phyloP scores from a whole-genome alignment of 2,329 filamentous ascomycete species.

The Zymoseptoria pseudotritici region DNA sequence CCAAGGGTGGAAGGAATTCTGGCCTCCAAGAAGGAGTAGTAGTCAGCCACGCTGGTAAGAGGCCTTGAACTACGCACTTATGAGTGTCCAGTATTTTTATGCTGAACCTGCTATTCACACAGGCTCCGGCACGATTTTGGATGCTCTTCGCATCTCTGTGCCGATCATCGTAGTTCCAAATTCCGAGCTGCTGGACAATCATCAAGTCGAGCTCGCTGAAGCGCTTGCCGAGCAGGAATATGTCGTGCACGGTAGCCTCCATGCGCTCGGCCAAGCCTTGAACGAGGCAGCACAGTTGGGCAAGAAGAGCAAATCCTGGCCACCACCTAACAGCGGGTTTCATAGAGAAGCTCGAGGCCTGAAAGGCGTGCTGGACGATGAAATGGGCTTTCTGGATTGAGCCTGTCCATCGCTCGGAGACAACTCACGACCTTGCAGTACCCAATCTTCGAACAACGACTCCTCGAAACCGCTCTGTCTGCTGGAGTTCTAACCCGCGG shows the following conservation, averaged over 20 bases:
- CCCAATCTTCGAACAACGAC: background rate
- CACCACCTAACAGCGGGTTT: constrained; percentile 41
- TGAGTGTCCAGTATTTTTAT: background rate
- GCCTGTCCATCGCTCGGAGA: background rate
- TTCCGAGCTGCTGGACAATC: constrained; percentile 71
- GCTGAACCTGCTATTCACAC: background rate
- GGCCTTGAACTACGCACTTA: background rate
- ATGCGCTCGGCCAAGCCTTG: constrained; percentile 46
- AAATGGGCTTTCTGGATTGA: constrained; percentile 50
- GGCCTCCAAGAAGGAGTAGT: constrained; percentile 57
- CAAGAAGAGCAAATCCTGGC: constrained; percentile 40
- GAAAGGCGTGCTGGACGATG: constrained; percentile 48
- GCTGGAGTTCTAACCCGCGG: no score
- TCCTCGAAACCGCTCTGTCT: background rate
- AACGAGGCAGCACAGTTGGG: constrained; percentile 42
- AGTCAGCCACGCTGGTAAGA: constrained; percentile 79
- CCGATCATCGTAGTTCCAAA: constrained; percentile 90
- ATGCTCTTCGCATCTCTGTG: constrained; percentile 64
- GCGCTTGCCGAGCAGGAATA: constrained; percentile 69
- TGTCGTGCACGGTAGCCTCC: constrained; percentile 61
- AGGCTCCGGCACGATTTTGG: constrained; percentile 88
- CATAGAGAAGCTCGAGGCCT: constrained; percentile 36
- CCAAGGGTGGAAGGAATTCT: constrained; percentile 35
- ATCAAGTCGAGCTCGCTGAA: constrained; percentile 79
- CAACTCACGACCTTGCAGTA: background rate